A percentile compares a stretch with the other conserved stretches of the same genome.
Evolutionary conservation across 345 rosid genomes (phyloP).

Genomic region (Eucalyptus brandiana): DNA sequence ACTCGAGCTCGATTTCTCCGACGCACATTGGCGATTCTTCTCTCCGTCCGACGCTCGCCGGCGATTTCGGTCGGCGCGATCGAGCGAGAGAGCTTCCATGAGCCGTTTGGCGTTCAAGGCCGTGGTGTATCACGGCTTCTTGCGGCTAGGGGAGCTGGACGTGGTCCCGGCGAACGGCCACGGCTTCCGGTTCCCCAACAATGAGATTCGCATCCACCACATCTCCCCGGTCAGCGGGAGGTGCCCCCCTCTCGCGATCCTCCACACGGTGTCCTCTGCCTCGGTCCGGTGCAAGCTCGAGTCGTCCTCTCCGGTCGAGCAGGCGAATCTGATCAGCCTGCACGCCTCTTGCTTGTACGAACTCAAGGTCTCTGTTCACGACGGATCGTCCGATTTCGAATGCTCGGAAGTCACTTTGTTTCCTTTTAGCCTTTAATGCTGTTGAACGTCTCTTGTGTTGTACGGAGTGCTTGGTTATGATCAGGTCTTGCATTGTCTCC

Average conservation of each 20-base stretch:
- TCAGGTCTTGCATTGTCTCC: neutral
- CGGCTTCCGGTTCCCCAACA: constrained; percentile 68
- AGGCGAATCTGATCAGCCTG: constrained; percentile 54
- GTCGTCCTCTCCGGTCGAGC: constrained; percentile 46
- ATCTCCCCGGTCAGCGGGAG: constrained; percentile 61
- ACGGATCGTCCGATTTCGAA: neutral
- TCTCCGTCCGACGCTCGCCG: fast-evolving
- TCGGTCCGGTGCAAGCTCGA: constrained; percentile 91
- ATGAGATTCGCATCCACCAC: constrained; percentile 84
- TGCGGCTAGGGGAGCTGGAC: constrained; percentile 74
- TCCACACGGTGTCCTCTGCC: constrained; percentile 68
- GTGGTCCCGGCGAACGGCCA: constrained; percentile 31
- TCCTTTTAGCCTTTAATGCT: neutral
- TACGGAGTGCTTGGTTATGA: neutral
- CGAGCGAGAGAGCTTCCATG: constrained; percentile 14
- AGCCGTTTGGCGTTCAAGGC: constrained; percentile 74
- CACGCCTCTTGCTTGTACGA: constrained; percentile 89
- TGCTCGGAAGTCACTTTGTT: neutral
- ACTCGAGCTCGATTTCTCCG: neutral
- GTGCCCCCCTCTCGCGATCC: constrained; percentile 85
- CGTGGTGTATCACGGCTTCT: constrained; percentile 69
- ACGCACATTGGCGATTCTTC: neutral
- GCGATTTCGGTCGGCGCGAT: neutral
- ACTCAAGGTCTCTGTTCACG: constrained; percentile 55
- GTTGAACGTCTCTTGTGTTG: neutral